Evolutionary conservation across 2,329 filamentous ascomycete species (phyloP), one percentile per base, ranked within the genome.

Genomic region (Xylariales sp.): DNA sequence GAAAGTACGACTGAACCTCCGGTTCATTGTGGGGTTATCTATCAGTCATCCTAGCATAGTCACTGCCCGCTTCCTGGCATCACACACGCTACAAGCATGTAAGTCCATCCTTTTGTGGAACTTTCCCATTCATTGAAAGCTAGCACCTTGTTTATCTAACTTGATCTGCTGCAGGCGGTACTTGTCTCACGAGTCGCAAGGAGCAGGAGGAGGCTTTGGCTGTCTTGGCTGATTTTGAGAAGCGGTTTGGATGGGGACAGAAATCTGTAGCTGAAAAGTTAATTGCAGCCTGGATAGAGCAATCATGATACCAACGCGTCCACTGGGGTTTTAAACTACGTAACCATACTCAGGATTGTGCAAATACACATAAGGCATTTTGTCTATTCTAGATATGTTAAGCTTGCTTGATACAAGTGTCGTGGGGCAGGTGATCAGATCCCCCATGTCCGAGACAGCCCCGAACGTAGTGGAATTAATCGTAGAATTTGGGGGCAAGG

Each of bases 231-330:
- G 17, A 51, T 49, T n/a, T 51, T 43, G 5, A 61, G 43, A 13
- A 54, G 47, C 13, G 54, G 53, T 4, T 62, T 55, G 39, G 67
- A 60, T 19, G 59, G 0, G 65, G 65, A 2, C 65, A 66, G 5
- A 70, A 49, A 8, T 67, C 67, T 2, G 66, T 70, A 4, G 68
- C 70, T 0, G 67, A 61, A 0, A 55, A 65, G 12, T 72, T 56
- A 61, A 72, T 68, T 34, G 76, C 57, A 12, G 76, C 54, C 0
- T 72, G 71, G 2, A 57, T 63, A 4, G 53, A 58, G 11, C 57
- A 15, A 31, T 38, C n/a, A n/a, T n/a, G n/a, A n/a, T n/a, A n/a
- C n/a, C n/a, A n/a, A n/a, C n/a, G n/a, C n/a, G n/a, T n/a, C n/a
- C n/a, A n/a, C n/a, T n/a, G n/a, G 27, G 29, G 8, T 13, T 30